Percentiles rank a stretch among this genome's conserved stretches.
phyloP scores from a whole-genome alignment of 164 flowering plant species.

The Vitis amurensis region DNA sequence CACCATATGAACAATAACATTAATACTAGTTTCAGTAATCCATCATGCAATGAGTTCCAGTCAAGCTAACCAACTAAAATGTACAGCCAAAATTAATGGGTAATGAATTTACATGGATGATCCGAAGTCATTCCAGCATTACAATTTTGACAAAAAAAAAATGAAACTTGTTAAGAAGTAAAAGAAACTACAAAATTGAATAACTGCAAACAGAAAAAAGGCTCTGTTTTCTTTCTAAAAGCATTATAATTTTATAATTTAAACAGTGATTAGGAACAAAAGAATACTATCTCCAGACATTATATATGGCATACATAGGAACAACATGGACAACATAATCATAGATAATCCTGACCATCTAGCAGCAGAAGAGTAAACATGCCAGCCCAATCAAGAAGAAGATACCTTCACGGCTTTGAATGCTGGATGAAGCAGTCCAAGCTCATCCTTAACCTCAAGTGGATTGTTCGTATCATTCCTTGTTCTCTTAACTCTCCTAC shows the following conservation, averaged over 20 bases:
- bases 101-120: too few species aligned
- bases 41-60: too few species aligned
- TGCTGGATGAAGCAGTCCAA: constrained; percentile 33
- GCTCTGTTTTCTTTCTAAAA: constrained; percentile 8
- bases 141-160: background rate
- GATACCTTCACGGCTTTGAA: constrained; percentile 34
- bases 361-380: background rate
- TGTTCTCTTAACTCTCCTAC: constrained; percentile 28
- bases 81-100: too few species aligned
- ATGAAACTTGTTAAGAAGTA: background rate
- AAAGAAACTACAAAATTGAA: background rate
- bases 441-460: constrained; percentile 28
- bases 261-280: constrained; percentile 16
- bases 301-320: background rate
- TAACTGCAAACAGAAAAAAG: background rate
- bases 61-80: too few species aligned
- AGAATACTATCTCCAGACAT: constrained; percentile 22
- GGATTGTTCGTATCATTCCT: constrained; percentile 31
- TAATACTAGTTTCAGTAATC: too few species aligned
- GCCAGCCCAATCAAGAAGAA: constrained; percentile 3
- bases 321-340: constrained; percentile 6
- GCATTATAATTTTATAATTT: constrained; percentile 9
- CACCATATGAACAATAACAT: too few species aligned
- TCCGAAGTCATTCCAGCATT: background rate
- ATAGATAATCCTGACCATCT: background rate